Evolutionary conservation across 179 eudicot species (phyloP).

Genomic region (Silene noctiflora): DNA sequence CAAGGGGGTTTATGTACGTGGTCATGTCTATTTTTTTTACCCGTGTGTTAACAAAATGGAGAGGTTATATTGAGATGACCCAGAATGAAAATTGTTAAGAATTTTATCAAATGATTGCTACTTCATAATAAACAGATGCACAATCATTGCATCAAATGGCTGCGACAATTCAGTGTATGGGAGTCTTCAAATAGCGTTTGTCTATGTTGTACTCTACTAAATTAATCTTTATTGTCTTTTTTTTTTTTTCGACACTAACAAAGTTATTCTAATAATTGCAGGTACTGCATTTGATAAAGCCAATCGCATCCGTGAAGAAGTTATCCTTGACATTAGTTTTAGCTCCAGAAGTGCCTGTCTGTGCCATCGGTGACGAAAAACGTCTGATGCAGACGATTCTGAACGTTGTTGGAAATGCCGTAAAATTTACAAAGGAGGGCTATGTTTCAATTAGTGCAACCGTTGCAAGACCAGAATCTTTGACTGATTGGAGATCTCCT

Average conservation of each 20-base stretch:
- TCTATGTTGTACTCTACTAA: neutral
- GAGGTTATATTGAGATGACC: too few relatives aligned
- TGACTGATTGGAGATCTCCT: conserved; percentile 62
- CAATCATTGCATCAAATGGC: too few relatives aligned
- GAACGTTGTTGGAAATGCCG: conserved; percentile 81
- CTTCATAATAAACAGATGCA: too few relatives aligned
- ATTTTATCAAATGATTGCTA: too few relatives aligned
- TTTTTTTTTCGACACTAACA: neutral
- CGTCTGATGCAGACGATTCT: conserved; percentile 75
- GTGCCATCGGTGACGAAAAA: conserved; percentile 81
- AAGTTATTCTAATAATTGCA: conserved; percentile 22
- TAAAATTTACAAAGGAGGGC: conserved; percentile 86
- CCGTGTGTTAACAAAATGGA: too few relatives aligned
- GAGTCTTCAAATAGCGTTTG: neutral
- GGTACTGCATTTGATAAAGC: conserved; percentile 73
- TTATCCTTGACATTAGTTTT: conserved; percentile 56
- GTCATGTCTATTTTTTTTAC: too few relatives aligned
- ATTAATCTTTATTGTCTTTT: neutral
- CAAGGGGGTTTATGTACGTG: too few relatives aligned
- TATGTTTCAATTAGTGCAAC: conserved; percentile 62
- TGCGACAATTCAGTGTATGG: too few relatives aligned
- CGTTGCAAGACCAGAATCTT: conserved; percentile 63
- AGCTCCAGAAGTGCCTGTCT: conserved; percentile 64
- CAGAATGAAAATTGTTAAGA: too few relatives aligned
- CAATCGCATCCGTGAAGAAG: conserved; percentile 80